A percentile compares a stretch with the other conserved stretches of the same genome.
phyloP scores from a whole-genome alignment of 768 basidiomycete species.

The Lactifluus volemus region DNA sequence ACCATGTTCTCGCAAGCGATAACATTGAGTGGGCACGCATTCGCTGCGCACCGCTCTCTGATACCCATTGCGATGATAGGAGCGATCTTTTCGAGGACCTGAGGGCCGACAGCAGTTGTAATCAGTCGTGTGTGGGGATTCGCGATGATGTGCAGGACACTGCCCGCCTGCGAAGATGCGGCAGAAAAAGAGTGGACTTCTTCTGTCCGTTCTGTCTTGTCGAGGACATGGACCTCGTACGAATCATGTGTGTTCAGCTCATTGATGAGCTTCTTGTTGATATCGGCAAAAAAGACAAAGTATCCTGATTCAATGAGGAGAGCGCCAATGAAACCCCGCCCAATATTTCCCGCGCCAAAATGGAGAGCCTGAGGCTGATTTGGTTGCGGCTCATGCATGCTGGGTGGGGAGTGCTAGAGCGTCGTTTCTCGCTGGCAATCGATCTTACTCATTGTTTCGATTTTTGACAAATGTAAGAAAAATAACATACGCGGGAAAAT shows the following conservation, averaged over 20 bases:
- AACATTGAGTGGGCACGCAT: slow-evolving; percentile 25
- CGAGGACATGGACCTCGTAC: slow-evolving; percentile 30
- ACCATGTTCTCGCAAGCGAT: slow-evolving; percentile 37
- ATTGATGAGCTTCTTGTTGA: slow-evolving; percentile 27
- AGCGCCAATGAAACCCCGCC: slow-evolving; percentile 33
- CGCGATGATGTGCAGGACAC: slow-evolving; percentile 19
- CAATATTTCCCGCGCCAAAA: slow-evolving; percentile 34
- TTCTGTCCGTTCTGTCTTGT: slow-evolving; percentile 19
- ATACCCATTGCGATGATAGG: slow-evolving; percentile 29
- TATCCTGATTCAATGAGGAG: slow-evolving; percentile 31
- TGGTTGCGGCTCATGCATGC: slow-evolving; percentile 2
- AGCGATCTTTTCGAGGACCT: slow-evolving; percentile 29
- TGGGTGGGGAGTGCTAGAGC: background rate
- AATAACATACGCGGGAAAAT: background rate
- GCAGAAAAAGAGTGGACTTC: slow-evolving; percentile 20
- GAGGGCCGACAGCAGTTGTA: slow-evolving; percentile 33
- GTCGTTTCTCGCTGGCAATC: background rate
- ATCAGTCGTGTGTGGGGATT: slow-evolving; percentile 24
- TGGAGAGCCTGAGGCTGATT: slow-evolving; percentile 27
- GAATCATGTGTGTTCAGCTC: slow-evolving; percentile 25
- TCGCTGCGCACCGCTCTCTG: slow-evolving; percentile 22
- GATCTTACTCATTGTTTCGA: background rate
- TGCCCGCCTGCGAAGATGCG: slow-evolving; percentile 15
- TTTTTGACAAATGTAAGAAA: no score
- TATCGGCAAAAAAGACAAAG: slow-evolving; percentile 32